A percentile compares a stretch with the other conserved stretches of the same genome.
Conservation (phyloP, 441 rosid species). For the Sinapis alba region DNA sequence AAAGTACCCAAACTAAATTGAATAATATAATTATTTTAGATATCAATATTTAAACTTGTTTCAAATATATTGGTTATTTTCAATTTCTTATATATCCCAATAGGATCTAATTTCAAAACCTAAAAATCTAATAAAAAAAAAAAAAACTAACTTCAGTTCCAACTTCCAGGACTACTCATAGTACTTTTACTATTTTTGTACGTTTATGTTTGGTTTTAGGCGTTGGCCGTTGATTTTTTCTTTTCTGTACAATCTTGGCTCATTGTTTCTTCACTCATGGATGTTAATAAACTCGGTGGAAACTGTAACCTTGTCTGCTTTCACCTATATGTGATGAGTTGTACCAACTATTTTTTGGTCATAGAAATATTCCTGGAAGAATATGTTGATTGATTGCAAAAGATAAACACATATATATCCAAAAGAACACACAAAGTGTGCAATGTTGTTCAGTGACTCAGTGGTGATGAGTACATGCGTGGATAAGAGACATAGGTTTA, state of each 20-base stretch:
- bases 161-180: too few species aligned
- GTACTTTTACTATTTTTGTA: too few species aligned
- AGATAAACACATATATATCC: not conserved
- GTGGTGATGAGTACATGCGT: conserved; percentile 25
- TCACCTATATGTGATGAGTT: not conserved
- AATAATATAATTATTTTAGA: too few species aligned
- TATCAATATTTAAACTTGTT: too few species aligned
- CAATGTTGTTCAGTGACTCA: conserved; percentile 18
- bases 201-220: not conserved
- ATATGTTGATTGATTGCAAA: not conserved
- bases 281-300: not conserved
- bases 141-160: too few species aligned
- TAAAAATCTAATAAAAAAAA: too few species aligned
- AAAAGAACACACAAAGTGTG: not conserved
- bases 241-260: not conserved
- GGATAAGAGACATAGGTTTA: conserved; percentile 44
- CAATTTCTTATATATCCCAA: too few species aligned
- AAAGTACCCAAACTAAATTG: too few species aligned
- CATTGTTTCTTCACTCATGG: not conserved
- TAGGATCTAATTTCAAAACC: too few species aligned
- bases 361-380: not conserved
- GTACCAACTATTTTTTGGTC: not conserved
- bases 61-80: too few species aligned
- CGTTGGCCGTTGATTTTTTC: not conserved
- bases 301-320: not conserved